Conservation (phyloP, 2,329 filamentous ascomycete genomes). For the Lizonia empirigonia region DNA sequence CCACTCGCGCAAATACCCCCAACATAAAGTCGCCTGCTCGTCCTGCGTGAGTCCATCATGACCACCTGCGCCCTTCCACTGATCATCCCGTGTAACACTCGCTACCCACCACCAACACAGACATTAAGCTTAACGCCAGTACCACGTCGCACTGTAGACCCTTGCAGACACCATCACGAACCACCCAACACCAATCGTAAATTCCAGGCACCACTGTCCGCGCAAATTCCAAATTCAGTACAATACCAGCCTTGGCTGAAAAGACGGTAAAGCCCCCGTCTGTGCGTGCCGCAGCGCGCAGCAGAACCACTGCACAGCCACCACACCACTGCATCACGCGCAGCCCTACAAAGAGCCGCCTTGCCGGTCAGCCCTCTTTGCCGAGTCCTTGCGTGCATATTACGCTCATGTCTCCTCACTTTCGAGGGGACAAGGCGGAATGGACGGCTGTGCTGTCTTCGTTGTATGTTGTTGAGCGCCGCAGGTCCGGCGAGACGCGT, state of each 20-base stretch:
- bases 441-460: constrained; percentile 2
- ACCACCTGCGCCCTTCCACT: constrained; percentile 1
- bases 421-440: constrained; percentile 16
- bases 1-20: no score
- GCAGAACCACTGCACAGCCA: constrained; percentile 8
- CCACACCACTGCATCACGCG: constrained; percentile 13
- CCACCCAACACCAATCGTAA: no score
- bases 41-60: constrained; percentile 7
- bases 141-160: background rate
- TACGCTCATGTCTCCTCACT: background rate
- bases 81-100: constrained; percentile 7
- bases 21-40: background rate
- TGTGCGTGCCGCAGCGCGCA: background rate
- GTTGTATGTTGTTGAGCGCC: background rate
- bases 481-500: background rate
- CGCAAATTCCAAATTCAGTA: background rate
- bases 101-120: background rate
- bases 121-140: constrained; percentile 4
- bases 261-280: constrained; percentile 13
- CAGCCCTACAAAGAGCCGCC: constrained; percentile 12
- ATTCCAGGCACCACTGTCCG: background rate
- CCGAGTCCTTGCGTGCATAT: constrained; percentile 2
- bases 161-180: background rate
- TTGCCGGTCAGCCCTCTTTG: constrained; percentile 12
- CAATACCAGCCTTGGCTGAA: constrained; percentile 11